These are phyloP conservation scores for Tripidium arundinaceum DNA, from an alignment of 202 grass and related monocot genomes.

Conservation along the genomic window DNA sequence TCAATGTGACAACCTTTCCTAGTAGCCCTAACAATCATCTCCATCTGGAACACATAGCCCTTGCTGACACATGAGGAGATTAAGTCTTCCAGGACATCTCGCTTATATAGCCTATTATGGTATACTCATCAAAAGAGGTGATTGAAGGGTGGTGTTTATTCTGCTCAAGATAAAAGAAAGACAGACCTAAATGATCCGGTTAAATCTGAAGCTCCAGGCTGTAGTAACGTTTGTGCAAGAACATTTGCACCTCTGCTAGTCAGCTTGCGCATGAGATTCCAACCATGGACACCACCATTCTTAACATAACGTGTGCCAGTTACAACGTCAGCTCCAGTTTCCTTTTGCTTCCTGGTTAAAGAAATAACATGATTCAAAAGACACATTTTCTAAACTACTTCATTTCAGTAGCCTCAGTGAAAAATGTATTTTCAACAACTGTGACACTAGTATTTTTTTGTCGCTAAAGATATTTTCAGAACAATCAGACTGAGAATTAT, in stretches of 20 bases:
- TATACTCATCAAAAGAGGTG: background rate
- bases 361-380: constrained; percentile 15
- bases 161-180: background rate
- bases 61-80: constrained; percentile 94
- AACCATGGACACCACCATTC: constrained; percentile 93
- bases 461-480: background rate
- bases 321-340: constrained; percentile 78
- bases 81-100: constrained; percentile 76
- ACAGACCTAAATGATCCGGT: constrained; percentile 84
- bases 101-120: constrained; percentile 73
- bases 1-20: constrained; percentile 81
- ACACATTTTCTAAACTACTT: background rate
- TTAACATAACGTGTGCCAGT: constrained; percentile 93
- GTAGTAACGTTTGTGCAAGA: constrained; percentile 92
- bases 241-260: constrained; percentile 98
- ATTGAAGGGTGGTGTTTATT: background rate
- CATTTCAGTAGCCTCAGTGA: constrained; percentile 1
- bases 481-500: background rate
- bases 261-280: constrained; percentile 93
- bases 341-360: constrained; percentile 65
- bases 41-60: constrained; percentile 98
- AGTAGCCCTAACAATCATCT: constrained; percentile 96
- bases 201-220: constrained; percentile 84
- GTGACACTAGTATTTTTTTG: background rate
- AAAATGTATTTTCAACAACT: background rate